Conservation (phyloP, 768 basidiomycete species). For the Panaeolus papilionaceus region DNA sequence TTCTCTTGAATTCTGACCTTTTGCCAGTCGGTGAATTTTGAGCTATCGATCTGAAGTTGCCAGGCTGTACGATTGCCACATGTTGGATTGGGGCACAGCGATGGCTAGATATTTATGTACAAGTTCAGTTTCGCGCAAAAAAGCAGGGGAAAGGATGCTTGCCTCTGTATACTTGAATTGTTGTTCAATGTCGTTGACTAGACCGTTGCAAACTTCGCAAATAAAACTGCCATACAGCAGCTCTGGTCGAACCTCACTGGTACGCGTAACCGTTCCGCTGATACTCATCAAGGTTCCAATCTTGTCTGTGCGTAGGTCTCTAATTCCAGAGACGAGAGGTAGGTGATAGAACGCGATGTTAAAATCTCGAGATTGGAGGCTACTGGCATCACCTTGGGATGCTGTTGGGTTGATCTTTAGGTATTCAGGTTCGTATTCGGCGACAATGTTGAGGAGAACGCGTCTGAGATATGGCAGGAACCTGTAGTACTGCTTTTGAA, state of each 20-base stretch:
- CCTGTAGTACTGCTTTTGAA: conserved; percentile 95
- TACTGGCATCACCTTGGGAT: conserved; percentile 85
- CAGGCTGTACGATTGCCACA: conserved; percentile 91
- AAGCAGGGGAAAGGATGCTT: conserved; percentile 20
- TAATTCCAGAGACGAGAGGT: conserved; percentile 92
- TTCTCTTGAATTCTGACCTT: conserved; percentile 99
- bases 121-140: conserved; percentile 17
- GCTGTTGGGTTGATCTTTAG: conserved; percentile 93
- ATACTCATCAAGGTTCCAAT: conserved; percentile 96
- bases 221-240: conserved; percentile 92
- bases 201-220: conserved; percentile 86
- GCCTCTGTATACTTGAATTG: conserved; percentile 99
- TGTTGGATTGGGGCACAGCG: conserved; percentile 91
- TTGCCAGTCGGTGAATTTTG: conserved; percentile 99
- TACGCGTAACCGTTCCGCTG: conserved; percentile 96
- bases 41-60: conserved; percentile 95
- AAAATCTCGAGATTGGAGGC: conserved; percentile 92
- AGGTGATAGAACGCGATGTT: conserved; percentile 95
- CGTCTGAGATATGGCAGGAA: conserved; percentile 95
- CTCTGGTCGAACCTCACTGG: conserved; percentile 97
- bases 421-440: conserved; percentile 91
- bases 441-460: conserved; percentile 88
- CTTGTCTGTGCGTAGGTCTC: conserved; percentile 90
- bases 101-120: conserved; percentile 61
- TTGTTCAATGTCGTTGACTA: conserved; percentile 94